Percentiles rank a stretch among this genome's conserved stretches.
phyloP scores from a whole-genome alignment of 164 flowering plant genomes.

The Umbellularia californica region DNA sequence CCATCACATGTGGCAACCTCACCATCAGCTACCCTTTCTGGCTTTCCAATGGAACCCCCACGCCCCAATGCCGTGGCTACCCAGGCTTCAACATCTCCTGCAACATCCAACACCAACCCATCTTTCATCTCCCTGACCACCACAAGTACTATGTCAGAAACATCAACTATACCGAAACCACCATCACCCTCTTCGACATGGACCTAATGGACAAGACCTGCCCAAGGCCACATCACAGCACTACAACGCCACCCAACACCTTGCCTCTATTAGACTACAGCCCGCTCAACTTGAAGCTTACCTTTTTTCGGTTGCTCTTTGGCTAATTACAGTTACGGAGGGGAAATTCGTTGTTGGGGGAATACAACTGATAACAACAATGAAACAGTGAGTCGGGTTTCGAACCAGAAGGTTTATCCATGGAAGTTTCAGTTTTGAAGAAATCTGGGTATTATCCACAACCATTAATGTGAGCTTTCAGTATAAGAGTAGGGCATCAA shows the following conservation, averaged over 20 bases:
- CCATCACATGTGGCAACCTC: slow-evolving; percentile 2
- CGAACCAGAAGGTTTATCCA: too few relatives aligned
- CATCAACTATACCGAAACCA: not conserved
- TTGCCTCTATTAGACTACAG: not conserved
- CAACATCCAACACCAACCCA: not conserved
- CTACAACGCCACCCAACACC: not conserved
- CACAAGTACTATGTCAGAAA: slow-evolving; percentile 2
- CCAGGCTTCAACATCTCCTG: slow-evolving; percentile 10
- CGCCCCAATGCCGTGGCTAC: slow-evolving; percentile 1
- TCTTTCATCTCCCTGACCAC: not conserved
- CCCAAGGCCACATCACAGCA: not conserved
- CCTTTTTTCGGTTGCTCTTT: slow-evolving; percentile 8
- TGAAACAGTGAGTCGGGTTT: too few relatives aligned
- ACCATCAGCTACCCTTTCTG: slow-evolving; percentile 3
- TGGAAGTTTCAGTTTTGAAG: too few relatives aligned
- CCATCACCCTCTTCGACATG: not conserved
- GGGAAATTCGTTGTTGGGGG: not conserved
- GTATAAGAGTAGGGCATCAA: too few relatives aligned
- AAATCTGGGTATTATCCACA: too few relatives aligned
- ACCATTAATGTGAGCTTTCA: too few relatives aligned
- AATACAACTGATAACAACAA: not conserved
- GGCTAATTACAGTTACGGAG: not conserved
- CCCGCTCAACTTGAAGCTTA: not conserved
- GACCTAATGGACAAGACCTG: not conserved
- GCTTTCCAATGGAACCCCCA: not conserved